These are phyloP conservation scores for Pseudopyricularia javanii DNA, from an alignment of 2,329 filamentous ascomycete genomes.

Conservation along the genomic window DNA sequence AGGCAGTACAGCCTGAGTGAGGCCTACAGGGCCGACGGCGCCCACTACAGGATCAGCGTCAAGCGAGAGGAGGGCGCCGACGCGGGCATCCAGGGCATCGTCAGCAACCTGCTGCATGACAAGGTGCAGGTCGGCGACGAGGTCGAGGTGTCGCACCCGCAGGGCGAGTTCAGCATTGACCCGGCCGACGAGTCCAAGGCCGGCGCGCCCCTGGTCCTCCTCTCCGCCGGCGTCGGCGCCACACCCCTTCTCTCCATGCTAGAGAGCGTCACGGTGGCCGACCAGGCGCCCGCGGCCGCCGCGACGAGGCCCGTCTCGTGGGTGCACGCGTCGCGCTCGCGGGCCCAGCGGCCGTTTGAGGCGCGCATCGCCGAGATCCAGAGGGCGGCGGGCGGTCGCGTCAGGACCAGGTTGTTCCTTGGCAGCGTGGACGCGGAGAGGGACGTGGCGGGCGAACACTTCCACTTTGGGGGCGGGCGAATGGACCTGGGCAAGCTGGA, in stretches of 20 bases:
- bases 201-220: conserved; percentile 45
- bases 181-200: conserved; percentile 22
- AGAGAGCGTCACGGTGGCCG: conserved; percentile 31
- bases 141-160: conserved; percentile 41
- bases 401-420: conserved; percentile 46
- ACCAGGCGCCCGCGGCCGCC: conserved; percentile 8
- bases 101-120: conserved; percentile 41
- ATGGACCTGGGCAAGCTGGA: conserved; percentile 46
- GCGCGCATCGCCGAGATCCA: conserved; percentile 31
- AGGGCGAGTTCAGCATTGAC: conserved; percentile 52
- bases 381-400: conserved; percentile 25
- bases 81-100: conserved; percentile 26
- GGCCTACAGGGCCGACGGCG: conserved; percentile 29
- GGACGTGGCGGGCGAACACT: conserved; percentile 34
- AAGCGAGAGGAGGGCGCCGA: conserved; percentile 44
- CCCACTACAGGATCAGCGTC: conserved; percentile 61
- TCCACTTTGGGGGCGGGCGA: conserved; percentile 40
- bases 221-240: conserved; percentile 57
- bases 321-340: conserved; percentile 46
- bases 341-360: conserved; percentile 41
- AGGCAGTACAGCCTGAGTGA: conserved; percentile 68
- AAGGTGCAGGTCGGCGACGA: conserved; percentile 35
- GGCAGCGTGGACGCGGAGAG: conserved; percentile 29
- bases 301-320: conserved; percentile 40
- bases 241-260: conserved; percentile 57